Percentiles rank a stretch among this genome's conserved stretches.
These are phyloP conservation scores for Arthrinium phaeospermum DNA, from an alignment of 2,329 filamentous ascomycete species.

Conservation along the genomic window DNA sequence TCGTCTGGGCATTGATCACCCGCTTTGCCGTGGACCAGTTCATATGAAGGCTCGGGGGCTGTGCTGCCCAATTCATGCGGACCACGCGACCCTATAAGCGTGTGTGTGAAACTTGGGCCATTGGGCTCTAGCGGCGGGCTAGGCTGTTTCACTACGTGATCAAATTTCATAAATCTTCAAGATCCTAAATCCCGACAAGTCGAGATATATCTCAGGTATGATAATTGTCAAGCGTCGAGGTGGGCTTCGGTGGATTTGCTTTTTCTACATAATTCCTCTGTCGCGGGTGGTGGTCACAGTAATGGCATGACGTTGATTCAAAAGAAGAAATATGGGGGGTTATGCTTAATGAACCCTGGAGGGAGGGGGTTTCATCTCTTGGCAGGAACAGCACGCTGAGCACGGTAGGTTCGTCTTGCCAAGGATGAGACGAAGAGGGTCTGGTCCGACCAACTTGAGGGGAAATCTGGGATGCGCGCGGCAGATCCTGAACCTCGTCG, in stretches of 20 bases:
- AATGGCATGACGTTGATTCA: background rate
- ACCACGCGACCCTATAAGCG: background rate
- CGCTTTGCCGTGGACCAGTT: background rate
- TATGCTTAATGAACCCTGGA: background rate
- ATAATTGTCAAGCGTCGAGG: background rate
- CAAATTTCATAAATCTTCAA: background rate
- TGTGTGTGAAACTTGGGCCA: background rate
- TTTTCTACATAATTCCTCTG: background rate
- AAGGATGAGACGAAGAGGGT: background rate
- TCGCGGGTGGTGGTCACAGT: background rate
- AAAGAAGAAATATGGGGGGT: background rate
- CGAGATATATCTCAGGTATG: background rate
- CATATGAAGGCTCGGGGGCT: background rate
- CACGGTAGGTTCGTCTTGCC: background rate
- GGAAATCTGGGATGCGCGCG: background rate
- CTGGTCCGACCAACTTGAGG: background rate
- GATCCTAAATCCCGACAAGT: background rate
- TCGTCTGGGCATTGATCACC: slow-evolving; percentile 5
- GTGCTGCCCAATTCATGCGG: background rate
- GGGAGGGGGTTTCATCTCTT: too few species aligned
- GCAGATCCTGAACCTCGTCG: background rate
- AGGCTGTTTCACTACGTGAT: background rate
- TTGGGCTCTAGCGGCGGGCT: background rate
- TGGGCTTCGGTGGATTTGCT: background rate
- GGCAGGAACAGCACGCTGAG: too few species aligned